Evolutionary conservation across 2,329 filamentous ascomycete genomes (phyloP), one percentile per base, ranked within the genome.

Genomic region (Pezicula rhizophila): DNA sequence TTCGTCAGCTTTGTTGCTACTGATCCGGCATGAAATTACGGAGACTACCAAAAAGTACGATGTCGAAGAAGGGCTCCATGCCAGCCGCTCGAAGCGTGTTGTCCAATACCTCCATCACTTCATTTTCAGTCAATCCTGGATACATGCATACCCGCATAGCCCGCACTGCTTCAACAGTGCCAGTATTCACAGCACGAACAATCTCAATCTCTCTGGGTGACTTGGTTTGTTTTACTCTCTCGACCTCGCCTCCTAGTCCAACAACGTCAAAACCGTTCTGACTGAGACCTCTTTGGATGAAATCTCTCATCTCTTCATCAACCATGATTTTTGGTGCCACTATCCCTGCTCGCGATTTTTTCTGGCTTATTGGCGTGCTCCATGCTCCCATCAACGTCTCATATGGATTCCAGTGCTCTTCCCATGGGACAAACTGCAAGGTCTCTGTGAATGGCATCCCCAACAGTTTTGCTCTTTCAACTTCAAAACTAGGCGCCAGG

Each of bases 361-460:
- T 12, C 5, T 23, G 26, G 23, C n/a, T 38, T 11, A 46, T 15
- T 15, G 31, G 2, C 3, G 18, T 5, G 3, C 43, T 62, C 7
- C 60, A 66, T 1, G 72, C 75, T 20, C 70, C 53, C 11, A 70
- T 64, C 15, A 84, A 66, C 0, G 77, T 83, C 0, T 63, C 62
- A 60, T 83, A 85, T 1, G 79, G 80, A 59, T 83, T 72, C 80
- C 79, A 83, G 54, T 83, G 79, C 56, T 84, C 80, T 62, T 84
- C 79, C 72, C 80, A 84, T 0, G 71, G 68, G 12, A 84, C 69
- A 35, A 82, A 76, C 10, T 76, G 69, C 5, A 84, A 67, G 14
- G 72, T 66, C 2, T 70, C 62, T 2, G 71, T 64, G 5, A 71
- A 70, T 0, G 80, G 80, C 66, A 84, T 83, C 1, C 71, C 71